phyloP scores from a whole-genome alignment of 345 rosid species.

The Eucalyptus marginata region DNA sequence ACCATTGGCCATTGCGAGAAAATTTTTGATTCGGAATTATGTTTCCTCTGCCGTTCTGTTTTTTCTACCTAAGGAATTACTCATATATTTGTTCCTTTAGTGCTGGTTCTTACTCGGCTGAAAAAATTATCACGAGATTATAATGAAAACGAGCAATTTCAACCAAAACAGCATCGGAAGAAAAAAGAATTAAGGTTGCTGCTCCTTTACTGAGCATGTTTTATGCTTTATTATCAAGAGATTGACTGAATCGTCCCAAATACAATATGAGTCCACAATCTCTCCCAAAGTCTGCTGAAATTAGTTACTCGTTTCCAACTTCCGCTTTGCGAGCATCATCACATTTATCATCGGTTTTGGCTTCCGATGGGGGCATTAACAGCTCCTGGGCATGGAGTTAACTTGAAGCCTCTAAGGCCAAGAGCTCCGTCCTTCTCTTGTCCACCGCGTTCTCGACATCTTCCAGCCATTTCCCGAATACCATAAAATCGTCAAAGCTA shows the following conservation, averaged over 20 bases:
- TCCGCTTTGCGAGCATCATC: background rate
- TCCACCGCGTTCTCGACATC: background rate
- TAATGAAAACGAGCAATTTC: background rate
- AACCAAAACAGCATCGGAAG: background rate
- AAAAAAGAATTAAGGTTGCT: background rate
- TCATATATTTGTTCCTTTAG: background rate
- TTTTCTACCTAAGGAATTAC: background rate
- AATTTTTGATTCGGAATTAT: background rate
- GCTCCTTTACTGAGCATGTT: background rate
- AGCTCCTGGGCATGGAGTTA: background rate
- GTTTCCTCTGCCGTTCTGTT: background rate
- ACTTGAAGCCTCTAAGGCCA: background rate
- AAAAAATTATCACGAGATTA: background rate
- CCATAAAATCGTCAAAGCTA: background rate
- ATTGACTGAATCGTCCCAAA: background rate
- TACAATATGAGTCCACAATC: background rate
- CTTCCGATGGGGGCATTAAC: fast-evolving
- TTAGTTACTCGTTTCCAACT: background rate
- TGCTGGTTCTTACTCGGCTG: background rate
- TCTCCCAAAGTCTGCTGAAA: background rate
- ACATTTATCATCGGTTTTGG: background rate
- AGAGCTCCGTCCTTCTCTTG: background rate
- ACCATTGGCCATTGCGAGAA: background rate
- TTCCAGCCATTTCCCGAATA: too few relatives aligned
- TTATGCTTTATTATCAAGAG: background rate